These are phyloP conservation scores for Syzygium jambos DNA, from an alignment of 345 rosid genomes.

Conservation along the genomic window DNA sequence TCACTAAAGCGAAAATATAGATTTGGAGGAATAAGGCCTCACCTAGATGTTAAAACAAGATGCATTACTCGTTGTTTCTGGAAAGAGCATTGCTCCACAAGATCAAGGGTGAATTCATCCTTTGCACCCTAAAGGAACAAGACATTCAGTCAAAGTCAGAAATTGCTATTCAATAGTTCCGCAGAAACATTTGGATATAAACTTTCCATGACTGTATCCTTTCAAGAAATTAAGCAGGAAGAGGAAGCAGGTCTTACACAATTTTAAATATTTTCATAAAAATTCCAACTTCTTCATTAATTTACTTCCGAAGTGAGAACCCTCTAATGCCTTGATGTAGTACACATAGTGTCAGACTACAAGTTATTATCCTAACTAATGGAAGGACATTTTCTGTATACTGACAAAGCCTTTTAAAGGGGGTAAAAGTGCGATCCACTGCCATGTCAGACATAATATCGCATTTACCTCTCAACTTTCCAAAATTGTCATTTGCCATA, in stretches of 20 bases:
- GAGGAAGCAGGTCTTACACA: not conserved
- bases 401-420: not conserved
- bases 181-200: not conserved
- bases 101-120: constrained; percentile 97
- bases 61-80: constrained; percentile 95
- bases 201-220: not conserved
- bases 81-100: constrained; percentile 96
- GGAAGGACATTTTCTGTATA: not conserved
- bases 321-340: not conserved
- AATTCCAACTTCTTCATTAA: not conserved
- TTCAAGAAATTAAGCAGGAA: not conserved
- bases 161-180: not conserved
- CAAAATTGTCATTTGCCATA: not conserved
- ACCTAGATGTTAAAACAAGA: constrained; percentile 84
- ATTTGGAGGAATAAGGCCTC: constrained; percentile 6
- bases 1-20: not conserved
- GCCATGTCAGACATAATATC: not conserved
- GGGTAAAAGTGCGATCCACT: not conserved
- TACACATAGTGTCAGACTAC: not conserved
- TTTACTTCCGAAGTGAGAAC: not conserved
- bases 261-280: not conserved
- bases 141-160: not conserved
- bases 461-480: not conserved
- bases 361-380: not conserved
- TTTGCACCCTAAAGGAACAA: constrained; percentile 55